phyloP scores from a whole-genome alignment of 495 filamentous ascomycete genomes.

The Podospora appendiculata region DNA sequence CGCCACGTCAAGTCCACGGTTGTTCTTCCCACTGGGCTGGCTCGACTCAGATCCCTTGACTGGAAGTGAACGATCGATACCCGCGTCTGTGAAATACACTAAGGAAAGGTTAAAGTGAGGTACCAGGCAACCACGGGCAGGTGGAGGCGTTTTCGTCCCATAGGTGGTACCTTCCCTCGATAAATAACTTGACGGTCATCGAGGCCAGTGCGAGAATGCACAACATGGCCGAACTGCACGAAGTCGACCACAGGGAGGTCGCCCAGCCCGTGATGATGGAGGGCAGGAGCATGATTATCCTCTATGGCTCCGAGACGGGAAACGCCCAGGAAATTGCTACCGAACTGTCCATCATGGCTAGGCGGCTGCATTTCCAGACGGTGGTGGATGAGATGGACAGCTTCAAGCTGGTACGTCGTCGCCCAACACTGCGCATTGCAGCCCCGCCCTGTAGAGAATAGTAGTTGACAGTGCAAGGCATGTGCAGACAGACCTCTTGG shows the following conservation, averaged over 20 bases:
- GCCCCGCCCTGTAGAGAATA: constrained; percentile 16
- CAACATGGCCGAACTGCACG: constrained; percentile 6
- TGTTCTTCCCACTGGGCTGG: too few relatives aligned
- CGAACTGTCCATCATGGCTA: constrained; percentile 63
- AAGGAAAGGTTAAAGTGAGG: too few relatives aligned
- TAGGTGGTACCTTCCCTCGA: too few relatives aligned
- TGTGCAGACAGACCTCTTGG: constrained; percentile 33
- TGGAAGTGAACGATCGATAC: too few relatives aligned
- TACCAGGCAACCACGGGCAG: too few relatives aligned
- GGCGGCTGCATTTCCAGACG: constrained; percentile 70
- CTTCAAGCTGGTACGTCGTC: constrained; percentile 58
- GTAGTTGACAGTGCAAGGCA: constrained; percentile 4
- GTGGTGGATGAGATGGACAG: constrained; percentile 68
- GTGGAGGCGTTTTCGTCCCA: too few relatives aligned
- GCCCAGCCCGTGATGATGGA: constrained; percentile 11
- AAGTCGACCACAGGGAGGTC: background rate
- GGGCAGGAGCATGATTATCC: constrained; percentile 60
- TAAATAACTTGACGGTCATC: too few relatives aligned
- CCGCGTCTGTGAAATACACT: too few relatives aligned
- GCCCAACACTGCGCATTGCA: background rate
- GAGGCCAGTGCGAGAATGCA: too few relatives aligned
- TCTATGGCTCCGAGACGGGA: constrained; percentile 93
- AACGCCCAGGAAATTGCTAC: constrained; percentile 84
- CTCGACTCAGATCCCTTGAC: too few relatives aligned
- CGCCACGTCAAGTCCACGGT: too few relatives aligned